These are phyloP conservation scores for Fusarium armeniacum DNA, from an alignment of 2,329 filamentous ascomycete species.

Conservation along the genomic window DNA sequence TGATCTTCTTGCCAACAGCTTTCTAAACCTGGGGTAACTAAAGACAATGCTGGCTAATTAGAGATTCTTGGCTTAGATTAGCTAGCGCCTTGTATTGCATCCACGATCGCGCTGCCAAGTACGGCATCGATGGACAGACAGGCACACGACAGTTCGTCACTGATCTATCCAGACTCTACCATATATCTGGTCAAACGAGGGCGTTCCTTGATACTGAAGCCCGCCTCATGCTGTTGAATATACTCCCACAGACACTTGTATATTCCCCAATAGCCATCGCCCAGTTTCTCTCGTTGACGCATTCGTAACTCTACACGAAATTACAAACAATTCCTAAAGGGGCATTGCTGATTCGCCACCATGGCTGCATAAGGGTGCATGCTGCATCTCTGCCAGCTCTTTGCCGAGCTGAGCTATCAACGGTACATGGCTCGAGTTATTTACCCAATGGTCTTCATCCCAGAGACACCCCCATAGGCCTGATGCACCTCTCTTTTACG, in stretches of 20 bases:
- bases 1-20: slow-evolving; percentile 5
- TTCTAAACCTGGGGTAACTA: slow-evolving; percentile 14
- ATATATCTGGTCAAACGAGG: background rate
- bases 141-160: background rate
- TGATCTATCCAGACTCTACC: background rate
- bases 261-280: background rate
- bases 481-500: slow-evolving; percentile 10
- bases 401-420: slow-evolving; percentile 32
- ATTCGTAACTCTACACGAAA: background rate
- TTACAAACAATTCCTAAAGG: background rate
- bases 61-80: slow-evolving; percentile 11
- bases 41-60: slow-evolving; percentile 2
- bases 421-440: slow-evolving; percentile 7
- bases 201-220: background rate
- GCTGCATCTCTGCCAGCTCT: slow-evolving; percentile 15
- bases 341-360: slow-evolving; percentile 27
- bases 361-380: slow-evolving; percentile 15
- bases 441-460: slow-evolving; percentile 30
- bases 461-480: slow-evolving; percentile 25
- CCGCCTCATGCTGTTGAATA: background rate
- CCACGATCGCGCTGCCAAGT: slow-evolving; percentile 29
- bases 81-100: background rate
- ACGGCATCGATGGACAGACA: background rate
- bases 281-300: background rate
- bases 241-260: background rate